phyloP scores from a whole-genome alignment of 768 basidiomycete genomes.

The Boletus eberwhitei region DNA sequence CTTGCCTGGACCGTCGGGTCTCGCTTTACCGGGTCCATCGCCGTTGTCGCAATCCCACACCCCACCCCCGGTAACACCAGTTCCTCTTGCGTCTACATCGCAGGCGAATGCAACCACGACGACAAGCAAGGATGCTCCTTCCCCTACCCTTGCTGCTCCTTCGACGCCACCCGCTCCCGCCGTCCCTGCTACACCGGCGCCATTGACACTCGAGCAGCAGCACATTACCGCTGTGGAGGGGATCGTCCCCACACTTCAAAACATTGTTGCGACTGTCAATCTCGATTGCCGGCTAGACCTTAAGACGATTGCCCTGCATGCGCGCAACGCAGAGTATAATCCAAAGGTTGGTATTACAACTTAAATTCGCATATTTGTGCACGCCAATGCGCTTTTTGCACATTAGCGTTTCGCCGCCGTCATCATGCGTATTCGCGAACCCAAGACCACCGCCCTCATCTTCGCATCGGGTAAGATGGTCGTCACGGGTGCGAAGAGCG shows the following conservation, averaged over 20 bases:
- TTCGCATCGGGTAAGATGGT: slow-evolving; percentile 99
- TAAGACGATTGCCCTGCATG: slow-evolving; percentile 97
- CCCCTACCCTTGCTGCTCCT: slow-evolving; percentile 52
- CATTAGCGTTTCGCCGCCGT: slow-evolving; percentile 99
- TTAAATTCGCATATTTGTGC: slow-evolving; percentile 36
- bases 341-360: slow-evolving; percentile 86
- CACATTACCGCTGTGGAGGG: slow-evolving; percentile 97
- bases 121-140: slow-evolving; percentile 29
- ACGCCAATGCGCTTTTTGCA: slow-evolving; percentile 60
- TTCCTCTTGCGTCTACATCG: slow-evolving; percentile 1
- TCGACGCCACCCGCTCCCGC: slow-evolving; percentile 50
- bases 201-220: slow-evolving; percentile 84
- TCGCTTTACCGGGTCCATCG: slow-evolving; percentile 53
- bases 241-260: slow-evolving; percentile 98
- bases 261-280: slow-evolving; percentile 99
- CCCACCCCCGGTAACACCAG: slow-evolving; percentile 25
- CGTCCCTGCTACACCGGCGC: slow-evolving; percentile 65
- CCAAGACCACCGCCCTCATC: slow-evolving; percentile 98
- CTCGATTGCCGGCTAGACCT: slow-evolving; percentile 94
- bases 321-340: slow-evolving; percentile 98
- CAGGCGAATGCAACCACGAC: slow-evolving; percentile 32
- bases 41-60: slow-evolving; percentile 48
- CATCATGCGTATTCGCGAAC: slow-evolving; percentile 99
- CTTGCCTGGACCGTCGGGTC: slow-evolving; percentile 40
- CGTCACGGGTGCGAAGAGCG: slow-evolving; percentile 98